A percentile compares a stretch with the other conserved stretches of the same genome.
These are phyloP conservation scores for Elsinoe australis DNA, from an alignment of 2,329 filamentous ascomycete species.

Conservation along the genomic window DNA sequence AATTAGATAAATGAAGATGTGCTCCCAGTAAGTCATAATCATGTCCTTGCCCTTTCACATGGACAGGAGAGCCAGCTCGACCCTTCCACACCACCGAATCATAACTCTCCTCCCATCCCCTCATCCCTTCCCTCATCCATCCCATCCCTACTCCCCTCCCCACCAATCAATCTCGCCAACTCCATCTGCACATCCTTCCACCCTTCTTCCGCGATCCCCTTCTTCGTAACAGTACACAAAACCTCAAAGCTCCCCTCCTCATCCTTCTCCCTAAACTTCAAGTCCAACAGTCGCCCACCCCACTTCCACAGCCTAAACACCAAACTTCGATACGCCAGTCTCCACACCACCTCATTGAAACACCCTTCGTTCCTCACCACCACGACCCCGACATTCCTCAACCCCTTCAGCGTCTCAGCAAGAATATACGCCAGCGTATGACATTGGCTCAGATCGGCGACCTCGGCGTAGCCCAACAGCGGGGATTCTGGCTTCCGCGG, in stretches of 20 bases:
- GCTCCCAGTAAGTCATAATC: too few relatives aligned
- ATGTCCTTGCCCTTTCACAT: too few relatives aligned
- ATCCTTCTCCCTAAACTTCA: slow-evolving; percentile 24
- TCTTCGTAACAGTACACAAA: slow-evolving; percentile 17
- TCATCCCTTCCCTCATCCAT: background rate
- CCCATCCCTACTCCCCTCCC: background rate
- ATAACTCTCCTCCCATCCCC: background rate
- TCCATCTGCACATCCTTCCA: slow-evolving; percentile 15
- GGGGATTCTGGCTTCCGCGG: slow-evolving; percentile 28
- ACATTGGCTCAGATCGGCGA: slow-evolving; percentile 30
- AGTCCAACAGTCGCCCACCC: slow-evolving; percentile 28
- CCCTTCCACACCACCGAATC: too few relatives aligned
- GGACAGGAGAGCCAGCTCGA: too few relatives aligned
- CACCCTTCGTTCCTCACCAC: slow-evolving; percentile 29
- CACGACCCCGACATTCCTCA: slow-evolving; percentile 27
- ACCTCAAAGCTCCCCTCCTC: slow-evolving; percentile 20
- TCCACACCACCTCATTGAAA: slow-evolving; percentile 31
- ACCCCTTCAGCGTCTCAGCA: slow-evolving; percentile 19
- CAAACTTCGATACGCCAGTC: slow-evolving; percentile 29
- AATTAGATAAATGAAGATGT: too few relatives aligned
- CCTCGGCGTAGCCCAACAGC: slow-evolving; percentile 27
- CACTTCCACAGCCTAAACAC: slow-evolving; percentile 31
- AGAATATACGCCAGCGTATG: slow-evolving; percentile 25
- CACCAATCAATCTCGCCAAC: slow-evolving; percentile 15
- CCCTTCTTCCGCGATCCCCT: slow-evolving; percentile 5